Base-by-base conservation (phyloP, 768 basidiomycete genomes). In the Hygrocybe coccinea region DNA sequence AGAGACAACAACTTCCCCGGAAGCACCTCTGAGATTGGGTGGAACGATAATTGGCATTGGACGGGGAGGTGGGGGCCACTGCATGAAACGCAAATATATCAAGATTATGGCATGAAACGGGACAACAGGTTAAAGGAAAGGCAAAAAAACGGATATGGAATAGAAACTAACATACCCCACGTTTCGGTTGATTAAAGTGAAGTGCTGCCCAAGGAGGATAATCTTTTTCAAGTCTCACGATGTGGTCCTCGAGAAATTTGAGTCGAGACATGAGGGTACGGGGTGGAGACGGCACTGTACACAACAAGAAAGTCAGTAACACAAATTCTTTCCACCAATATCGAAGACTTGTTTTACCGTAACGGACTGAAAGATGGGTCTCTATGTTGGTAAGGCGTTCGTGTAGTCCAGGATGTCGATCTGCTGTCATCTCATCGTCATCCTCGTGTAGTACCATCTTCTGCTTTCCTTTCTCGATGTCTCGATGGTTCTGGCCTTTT, bases 51-150 rank as follows among this genome's bases (percentile, higher is more conserved):
- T 78, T 2, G 90, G 88, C 3, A 84, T 90, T 36, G 82, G 74
- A 1, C 85, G 85, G 2, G 89, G 89, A 3, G 89, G 89, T 6
- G 89, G 85, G 1, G 90, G 89, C 90, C 90, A 91, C 89, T 91
- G 59, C 19, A 21, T 19, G n/a, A 2, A 39, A 21, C 29, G 29
- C 29, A 29, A 29, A 29, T 8, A 29, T 3, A 8, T 29, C 29
- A 29, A 8, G 55, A 34, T 41, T 22, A 46, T 14, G 34, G 29
- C 25, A 5, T 37, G 22, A 19, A 1, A 34, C 47, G 36, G 47
- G 37, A 46, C 11, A 5, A 46, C 11, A 12, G 17, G 17, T 22
- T 52, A 25, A 35, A 45, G 51, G n/a, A n/a, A n/a, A n/a, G n/a
- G n/a, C 25, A 43, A 22, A n/a, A 22, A 33, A 50, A 11, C 52